These are phyloP conservation scores for Salix arbutifolia DNA, from an alignment of 345 rosid genomes.

Conservation along the genomic window DNA sequence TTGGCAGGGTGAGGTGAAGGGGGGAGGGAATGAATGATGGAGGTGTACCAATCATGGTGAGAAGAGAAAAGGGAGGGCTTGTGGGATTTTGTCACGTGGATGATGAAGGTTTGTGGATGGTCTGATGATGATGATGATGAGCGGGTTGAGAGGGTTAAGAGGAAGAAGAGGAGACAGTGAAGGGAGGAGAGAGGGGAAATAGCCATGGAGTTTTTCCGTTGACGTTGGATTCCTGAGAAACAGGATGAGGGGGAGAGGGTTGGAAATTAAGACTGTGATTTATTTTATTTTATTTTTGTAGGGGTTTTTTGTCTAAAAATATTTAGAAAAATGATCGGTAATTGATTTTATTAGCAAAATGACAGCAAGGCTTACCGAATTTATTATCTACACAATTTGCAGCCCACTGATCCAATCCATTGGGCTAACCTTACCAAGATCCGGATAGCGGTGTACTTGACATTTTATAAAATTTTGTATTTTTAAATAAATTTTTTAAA, in stretches of 20 bases:
- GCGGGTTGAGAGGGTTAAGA: not conserved
- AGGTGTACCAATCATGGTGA: conserved; percentile 59
- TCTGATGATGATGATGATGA: conserved; percentile 16
- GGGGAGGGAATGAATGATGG: conserved; percentile 58
- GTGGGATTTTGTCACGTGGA: conserved; percentile 54
- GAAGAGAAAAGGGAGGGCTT: conserved; percentile 64
- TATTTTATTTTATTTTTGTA: no score
- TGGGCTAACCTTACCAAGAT: no score
- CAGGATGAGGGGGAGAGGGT: conserved; percentile 2
- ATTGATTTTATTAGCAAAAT: no score
- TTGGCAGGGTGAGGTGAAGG: conserved; percentile 45
- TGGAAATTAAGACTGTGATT: not conserved
- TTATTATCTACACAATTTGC: no score
- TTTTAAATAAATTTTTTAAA: no score
- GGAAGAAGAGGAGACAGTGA: conserved; percentile 19
- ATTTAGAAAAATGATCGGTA: no score
- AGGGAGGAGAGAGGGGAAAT: conserved; percentile 23
- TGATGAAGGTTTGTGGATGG: conserved; percentile 47
- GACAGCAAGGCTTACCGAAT: no score
- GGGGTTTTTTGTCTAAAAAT: no score
- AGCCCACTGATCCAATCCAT: no score
- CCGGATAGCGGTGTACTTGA: no score
- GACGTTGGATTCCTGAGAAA: conserved; percentile 15
- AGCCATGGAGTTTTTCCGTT: conserved; percentile 12
- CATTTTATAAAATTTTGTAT: no score